Evolutionary conservation across 179 eudicot genomes (phyloP).

Genomic region (Beta corolliflora): DNA sequence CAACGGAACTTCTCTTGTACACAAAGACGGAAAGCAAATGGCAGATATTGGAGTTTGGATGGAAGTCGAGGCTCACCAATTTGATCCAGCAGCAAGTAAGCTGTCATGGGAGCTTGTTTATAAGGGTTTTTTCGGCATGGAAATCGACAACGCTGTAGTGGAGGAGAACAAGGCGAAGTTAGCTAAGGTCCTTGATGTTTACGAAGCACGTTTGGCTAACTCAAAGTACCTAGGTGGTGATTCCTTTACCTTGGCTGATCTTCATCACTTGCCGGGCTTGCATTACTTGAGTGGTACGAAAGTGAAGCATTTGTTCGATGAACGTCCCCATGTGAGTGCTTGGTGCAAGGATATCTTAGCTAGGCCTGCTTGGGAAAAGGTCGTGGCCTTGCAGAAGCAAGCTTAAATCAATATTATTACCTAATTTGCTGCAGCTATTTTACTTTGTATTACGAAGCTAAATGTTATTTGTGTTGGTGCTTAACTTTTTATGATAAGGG

Average conservation of each 20-base stretch:
- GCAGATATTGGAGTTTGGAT: constrained; percentile 51
- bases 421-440: no score
- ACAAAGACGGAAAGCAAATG: constrained; percentile 41
- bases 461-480: no score
- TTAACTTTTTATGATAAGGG: no score
- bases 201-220: constrained; percentile 51
- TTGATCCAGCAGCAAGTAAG: constrained; percentile 41
- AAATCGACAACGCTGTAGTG: constrained; percentile 36
- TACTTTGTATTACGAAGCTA: no score
- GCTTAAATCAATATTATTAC: not conserved
- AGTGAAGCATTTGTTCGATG: constrained; percentile 36
- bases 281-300: constrained; percentile 38
- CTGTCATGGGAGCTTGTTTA: constrained; percentile 43
- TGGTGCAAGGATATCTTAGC: constrained; percentile 59
- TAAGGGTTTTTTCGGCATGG: constrained; percentile 42
- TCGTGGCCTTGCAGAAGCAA: constrained; percentile 26
- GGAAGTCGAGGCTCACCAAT: constrained; percentile 59
- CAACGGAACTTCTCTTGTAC: constrained; percentile 44
- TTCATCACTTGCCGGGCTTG: constrained; percentile 48
- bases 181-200: constrained; percentile 52
- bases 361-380: constrained; percentile 66
- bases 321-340: constrained; percentile 45
- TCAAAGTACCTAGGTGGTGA: constrained; percentile 62
- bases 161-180: constrained; percentile 38
- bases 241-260: constrained; percentile 52